Evolutionary conservation across 2,329 filamentous ascomycete species (phyloP).

Genomic region (Chaetomiaceae sp.): DNA sequence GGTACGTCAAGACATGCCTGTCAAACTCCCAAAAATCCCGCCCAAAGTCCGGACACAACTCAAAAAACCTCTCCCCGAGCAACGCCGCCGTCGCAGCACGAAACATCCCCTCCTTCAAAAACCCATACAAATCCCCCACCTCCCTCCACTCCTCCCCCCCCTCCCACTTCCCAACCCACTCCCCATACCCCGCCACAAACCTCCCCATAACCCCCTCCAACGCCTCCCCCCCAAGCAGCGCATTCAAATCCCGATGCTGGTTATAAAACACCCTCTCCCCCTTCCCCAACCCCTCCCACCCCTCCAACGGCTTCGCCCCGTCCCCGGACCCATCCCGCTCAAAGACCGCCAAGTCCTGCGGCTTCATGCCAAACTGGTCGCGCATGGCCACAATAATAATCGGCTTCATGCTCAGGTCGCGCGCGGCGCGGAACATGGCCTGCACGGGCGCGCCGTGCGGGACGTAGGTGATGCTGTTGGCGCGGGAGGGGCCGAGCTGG

Average conservation of each 20-base stretch:
- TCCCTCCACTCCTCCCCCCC: conserved; percentile 13
- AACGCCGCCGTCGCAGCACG: conserved; percentile 25
- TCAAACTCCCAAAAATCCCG: conserved; percentile 31
- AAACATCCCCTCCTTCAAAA: conserved; percentile 26
- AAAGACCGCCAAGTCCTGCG: conserved; percentile 12
- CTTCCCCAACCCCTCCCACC: conserved; percentile 15
- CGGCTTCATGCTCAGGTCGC: conserved; percentile 17
- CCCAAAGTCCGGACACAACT: conserved; percentile 25
- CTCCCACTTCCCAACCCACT: not conserved
- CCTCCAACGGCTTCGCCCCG: conserved; percentile 14
- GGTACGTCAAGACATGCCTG: conserved; percentile 17
- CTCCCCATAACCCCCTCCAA: conserved; percentile 15
- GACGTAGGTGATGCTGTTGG: conserved; percentile 14
- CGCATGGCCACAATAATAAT: conserved; percentile 15
- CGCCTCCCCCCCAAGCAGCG: conserved; percentile 5
- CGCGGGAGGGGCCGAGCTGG: conserved; percentile 9
- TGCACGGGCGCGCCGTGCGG: conserved; percentile 15
- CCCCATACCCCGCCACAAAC: conserved; percentile 12
- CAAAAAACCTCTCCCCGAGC: conserved; percentile 27
- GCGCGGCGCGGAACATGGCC: conserved; percentile 16
- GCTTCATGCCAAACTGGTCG: conserved; percentile 13
- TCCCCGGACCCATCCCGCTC: conserved; percentile 18
- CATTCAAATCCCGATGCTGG: conserved; percentile 14
- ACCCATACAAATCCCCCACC: conserved; percentile 25
- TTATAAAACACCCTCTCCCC: conserved; percentile 14